Base-by-base conservation (phyloP, 2,329 filamentous ascomycete genomes). In the Claviceps quebecensis region DNA sequence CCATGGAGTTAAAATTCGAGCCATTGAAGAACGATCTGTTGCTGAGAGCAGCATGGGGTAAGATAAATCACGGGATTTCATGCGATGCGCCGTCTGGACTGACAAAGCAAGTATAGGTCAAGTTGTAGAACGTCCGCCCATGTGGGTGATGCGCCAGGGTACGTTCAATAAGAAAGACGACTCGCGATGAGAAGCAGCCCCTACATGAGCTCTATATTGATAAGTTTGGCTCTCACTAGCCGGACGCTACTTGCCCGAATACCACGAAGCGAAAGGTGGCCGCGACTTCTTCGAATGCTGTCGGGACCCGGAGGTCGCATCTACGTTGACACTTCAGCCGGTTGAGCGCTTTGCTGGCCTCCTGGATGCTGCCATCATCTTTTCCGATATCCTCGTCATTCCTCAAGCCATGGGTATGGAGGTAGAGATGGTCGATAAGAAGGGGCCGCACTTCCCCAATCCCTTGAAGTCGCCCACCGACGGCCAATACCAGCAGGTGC, bases 61-160 rank as follows among this genome's bases (percentile, higher is more conserved):
- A 61, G 71, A n/a, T 4, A 16, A 14, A 8, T 4, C 14, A 38
- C 5, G 17, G 5, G 16, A 9, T 17, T 40, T 4, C n/a, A 47
- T 50, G 34, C 50, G 13, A 22, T n/a, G 37, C 8, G 14, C 9
- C 43, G 7, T 45, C 29, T 45, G 44, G 34, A 23, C 39, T 47
- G 46, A 53, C 23, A 26, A 36, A 44, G 43, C 48, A 52, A 48
- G 55, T 58, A 54, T 55, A 94, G 90, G 91, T 67, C 78, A 96
- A 71, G 83, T 83, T 66, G 87, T 97, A 58, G 89, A 96, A 70
- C 83, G 93, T 57, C 86, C 93, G 55, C 93, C 93, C 53, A 87
- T 94, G 75, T 98, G 93, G 93, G 89, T 98, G 66, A 98, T 98
- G 93, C 86, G 93, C 70, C 93, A 98, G 81, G 89, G 89, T 91